Percentiles rank a stretch among this genome's conserved stretches.
Evolutionary conservation across 345 rosid genomes (phyloP).

Genomic region (Hibiscus trionum): DNA sequence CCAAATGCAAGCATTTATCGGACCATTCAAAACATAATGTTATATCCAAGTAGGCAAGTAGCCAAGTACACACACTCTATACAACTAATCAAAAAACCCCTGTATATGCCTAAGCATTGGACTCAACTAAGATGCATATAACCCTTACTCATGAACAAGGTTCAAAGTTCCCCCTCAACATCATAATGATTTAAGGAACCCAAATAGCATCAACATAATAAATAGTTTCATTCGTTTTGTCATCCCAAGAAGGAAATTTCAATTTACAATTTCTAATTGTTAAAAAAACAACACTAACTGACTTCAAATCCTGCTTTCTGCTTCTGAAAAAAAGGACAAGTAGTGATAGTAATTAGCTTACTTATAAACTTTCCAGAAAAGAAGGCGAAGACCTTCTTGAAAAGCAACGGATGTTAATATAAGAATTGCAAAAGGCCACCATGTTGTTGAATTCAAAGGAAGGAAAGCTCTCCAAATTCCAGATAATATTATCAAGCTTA

Average conservation of each 20-base stretch:
- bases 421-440: constrained; percentile 85
- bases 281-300: background rate
- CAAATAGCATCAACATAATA: background rate
- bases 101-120: background rate
- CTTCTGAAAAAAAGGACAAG: too few species aligned
- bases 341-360: constrained; percentile 21
- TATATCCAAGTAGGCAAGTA: background rate
- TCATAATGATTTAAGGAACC: too few species aligned
- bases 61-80: background rate
- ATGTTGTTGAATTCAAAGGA: constrained; percentile 57
- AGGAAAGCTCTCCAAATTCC: constrained; percentile 88
- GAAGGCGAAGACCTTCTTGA: constrained; percentile 87
- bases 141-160: background rate
- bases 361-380: constrained; percentile 84
- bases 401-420: constrained; percentile 66
- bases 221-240: background rate
- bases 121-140: background rate
- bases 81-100: background rate
- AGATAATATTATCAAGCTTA: constrained; percentile 75
- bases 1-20: constrained; percentile 3
- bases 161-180: background rate
- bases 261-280: too few species aligned
- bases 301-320: too few species aligned
- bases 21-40: background rate
- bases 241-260: too few species aligned